phyloP scores from a whole-genome alignment of 768 basidiomycete species.

The Xerocomellus amylosporus region DNA sequence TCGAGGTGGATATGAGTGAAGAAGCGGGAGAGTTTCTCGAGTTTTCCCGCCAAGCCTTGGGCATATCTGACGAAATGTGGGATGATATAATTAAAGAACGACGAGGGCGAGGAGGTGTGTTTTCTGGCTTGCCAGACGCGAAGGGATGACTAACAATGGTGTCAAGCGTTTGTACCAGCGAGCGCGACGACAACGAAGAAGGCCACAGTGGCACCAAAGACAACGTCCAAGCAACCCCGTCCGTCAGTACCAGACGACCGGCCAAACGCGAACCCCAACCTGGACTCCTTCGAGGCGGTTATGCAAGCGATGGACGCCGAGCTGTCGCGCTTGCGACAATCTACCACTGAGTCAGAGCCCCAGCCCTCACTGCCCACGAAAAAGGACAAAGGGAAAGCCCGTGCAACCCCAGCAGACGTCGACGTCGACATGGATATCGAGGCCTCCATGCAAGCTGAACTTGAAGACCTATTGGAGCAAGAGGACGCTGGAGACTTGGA shows the following conservation, averaged over 20 bases:
- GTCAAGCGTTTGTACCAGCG: constrained; percentile 58
- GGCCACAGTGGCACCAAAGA: constrained; percentile 2
- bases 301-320: constrained; percentile 96
- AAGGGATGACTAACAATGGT: constrained; percentile 6
- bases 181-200: constrained; percentile 12
- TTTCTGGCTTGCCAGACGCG: not conserved
- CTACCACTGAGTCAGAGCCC: constrained; percentile 15
- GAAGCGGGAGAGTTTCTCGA: constrained; percentile 95
- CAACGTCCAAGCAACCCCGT: constrained; percentile 7
- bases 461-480: constrained; percentile 58
- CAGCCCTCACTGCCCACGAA: constrained; percentile 31
- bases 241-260: constrained; percentile 35
- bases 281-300: constrained; percentile 92
- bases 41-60: constrained; percentile 89
- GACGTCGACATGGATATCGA: constrained; percentile 69
- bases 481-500: constrained; percentile 48
- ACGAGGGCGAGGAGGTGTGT: constrained; percentile 75
- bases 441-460: constrained; percentile 86
- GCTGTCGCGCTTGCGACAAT: constrained; percentile 48
- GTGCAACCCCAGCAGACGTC: constrained; percentile 33
- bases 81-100: constrained; percentile 79
- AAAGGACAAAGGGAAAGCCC: constrained; percentile 46
- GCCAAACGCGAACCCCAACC: constrained; percentile 57
- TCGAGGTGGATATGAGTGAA: constrained; percentile 88
- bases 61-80: constrained; percentile 90